These are phyloP conservation scores for Eutypella sp. DNA, from an alignment of 2,329 filamentous ascomycete genomes.

Conservation along the genomic window DNA sequence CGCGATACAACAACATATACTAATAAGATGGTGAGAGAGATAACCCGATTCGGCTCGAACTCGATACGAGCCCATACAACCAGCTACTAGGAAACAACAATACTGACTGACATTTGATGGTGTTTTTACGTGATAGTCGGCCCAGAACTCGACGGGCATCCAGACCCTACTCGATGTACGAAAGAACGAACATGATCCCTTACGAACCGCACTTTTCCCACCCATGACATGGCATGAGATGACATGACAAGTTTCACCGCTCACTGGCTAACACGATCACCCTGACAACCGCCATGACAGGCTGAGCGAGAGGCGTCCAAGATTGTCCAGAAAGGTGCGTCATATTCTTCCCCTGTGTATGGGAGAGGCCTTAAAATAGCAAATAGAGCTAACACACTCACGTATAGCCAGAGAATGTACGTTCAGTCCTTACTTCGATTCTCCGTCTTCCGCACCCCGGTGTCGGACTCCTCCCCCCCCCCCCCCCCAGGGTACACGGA, in stretches of 20 bases:
- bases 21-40: neutral
- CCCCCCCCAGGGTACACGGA: too few relatives aligned
- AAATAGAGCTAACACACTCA: constrained; percentile 28
- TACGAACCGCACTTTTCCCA: too few relatives aligned
- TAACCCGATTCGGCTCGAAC: too few relatives aligned
- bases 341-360: neutral
- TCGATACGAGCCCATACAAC: too few relatives aligned
- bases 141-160: constrained; percentile 97
- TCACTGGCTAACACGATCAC: neutral
- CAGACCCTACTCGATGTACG: constrained; percentile 97
- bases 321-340: constrained; percentile 91
- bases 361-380: too few relatives aligned
- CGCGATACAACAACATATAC: neutral
- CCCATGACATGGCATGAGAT: too few relatives aligned
- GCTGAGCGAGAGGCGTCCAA: constrained; percentile 98
- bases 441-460: neutral
- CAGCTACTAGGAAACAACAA: too few relatives aligned
- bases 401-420: constrained; percentile 79
- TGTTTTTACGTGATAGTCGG: constrained; percentile 67
- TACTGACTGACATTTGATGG: too few relatives aligned
- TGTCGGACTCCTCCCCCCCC: neutral
- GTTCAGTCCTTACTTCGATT: constrained; percentile 19
- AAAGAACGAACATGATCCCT: too few relatives aligned
- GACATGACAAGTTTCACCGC: constrained; percentile 1
- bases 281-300: constrained; percentile 43